Evolutionary conservation across 345 rosid genomes (phyloP).

Genomic region (Acer negundo): DNA sequence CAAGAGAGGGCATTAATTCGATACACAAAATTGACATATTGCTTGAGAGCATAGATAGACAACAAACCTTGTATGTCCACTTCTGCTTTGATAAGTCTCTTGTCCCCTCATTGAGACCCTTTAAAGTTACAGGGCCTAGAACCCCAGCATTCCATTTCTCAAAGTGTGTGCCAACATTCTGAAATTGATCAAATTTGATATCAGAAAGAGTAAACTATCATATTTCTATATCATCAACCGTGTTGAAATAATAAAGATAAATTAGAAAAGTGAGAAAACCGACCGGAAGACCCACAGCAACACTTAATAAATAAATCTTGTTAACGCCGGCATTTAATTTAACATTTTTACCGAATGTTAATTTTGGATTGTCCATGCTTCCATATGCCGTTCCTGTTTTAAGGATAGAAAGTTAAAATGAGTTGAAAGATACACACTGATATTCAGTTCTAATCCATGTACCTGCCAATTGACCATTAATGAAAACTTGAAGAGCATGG

Average conservation of each 20-base stretch:
- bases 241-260: background rate
- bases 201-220: background rate
- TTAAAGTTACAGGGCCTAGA: constrained; percentile 75
- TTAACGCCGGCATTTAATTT: constrained; percentile 74
- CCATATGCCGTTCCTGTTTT: constrained; percentile 77
- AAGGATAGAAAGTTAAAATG: background rate
- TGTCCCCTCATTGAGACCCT: constrained; percentile 75
- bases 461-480: constrained; percentile 85
- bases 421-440: background rate
- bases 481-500: constrained; percentile 67
- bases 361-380: constrained; percentile 46
- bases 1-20: background rate
- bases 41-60: constrained; percentile 29
- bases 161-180: constrained; percentile 87
- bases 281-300: constrained; percentile 85
- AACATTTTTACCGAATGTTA: constrained; percentile 68
- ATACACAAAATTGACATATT: background rate
- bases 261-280: constrained; percentile 28
- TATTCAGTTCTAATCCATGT: constrained; percentile 2
- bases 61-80: constrained; percentile 92
- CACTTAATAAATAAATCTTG: constrained; percentile 75
- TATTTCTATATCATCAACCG: background rate
- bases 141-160: constrained; percentile 89
- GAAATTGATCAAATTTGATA: constrained; percentile 17
- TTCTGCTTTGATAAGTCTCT: constrained; percentile 81